Evolutionary conservation across 306 rosid species (phyloP).

Genomic region (Sindora glabra): DNA sequence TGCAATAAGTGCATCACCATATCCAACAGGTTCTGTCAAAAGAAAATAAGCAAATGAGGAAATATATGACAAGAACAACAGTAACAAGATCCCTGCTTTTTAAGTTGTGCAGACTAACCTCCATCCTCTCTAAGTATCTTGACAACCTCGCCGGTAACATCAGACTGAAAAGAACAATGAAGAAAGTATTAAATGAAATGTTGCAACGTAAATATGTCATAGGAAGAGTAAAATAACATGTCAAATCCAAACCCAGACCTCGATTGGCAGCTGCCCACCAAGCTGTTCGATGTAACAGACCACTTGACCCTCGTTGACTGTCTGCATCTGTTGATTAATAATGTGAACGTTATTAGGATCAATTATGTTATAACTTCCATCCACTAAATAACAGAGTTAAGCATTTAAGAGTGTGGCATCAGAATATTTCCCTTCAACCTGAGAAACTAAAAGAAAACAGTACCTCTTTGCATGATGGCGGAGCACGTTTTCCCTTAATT

Average conservation of each 20-base stretch:
- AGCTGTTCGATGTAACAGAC: constrained; percentile 82
- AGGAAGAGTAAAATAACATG: background rate
- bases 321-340: constrained; percentile 52
- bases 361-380: background rate
- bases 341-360: background rate
- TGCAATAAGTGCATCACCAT: constrained; percentile 75
- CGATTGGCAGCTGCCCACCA: constrained; percentile 68
- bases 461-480: constrained; percentile 82
- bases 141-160: constrained; percentile 75
- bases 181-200: background rate
- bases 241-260: constrained; percentile 41
- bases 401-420: background rate
- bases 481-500: constrained; percentile 78
- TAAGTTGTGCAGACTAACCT: constrained; percentile 40
- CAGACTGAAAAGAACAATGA: constrained; percentile 42
- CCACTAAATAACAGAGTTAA: background rate
- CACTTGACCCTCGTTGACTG: constrained; percentile 78
- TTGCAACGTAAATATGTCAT: background rate
- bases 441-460: background rate
- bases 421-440: constrained; percentile 1
- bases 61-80: background rate
- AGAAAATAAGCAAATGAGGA: background rate
- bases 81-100: background rate
- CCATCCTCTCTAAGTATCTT: constrained; percentile 79
- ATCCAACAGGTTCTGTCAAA: constrained; percentile 78